Conservation (phyloP, 768 basidiomycete genomes). For the Pleurotus tuoliensis region DNA sequence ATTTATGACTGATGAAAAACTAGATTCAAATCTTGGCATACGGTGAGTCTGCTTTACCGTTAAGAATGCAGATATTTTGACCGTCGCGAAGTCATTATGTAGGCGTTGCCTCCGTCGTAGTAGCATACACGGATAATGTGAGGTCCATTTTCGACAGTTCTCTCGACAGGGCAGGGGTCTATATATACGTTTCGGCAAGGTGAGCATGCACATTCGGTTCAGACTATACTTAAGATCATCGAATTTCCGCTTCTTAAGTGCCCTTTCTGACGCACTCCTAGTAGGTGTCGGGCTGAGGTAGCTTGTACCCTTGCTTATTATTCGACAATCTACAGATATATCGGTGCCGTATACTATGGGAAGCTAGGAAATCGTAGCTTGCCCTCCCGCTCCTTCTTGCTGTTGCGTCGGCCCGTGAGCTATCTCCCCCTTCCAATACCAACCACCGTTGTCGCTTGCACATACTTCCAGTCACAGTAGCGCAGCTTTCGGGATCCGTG, state of each 20-base stretch:
- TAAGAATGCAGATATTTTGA: not conserved
- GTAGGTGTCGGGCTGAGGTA: not conserved
- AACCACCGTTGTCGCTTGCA: not conserved
- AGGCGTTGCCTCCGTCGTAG: not conserved
- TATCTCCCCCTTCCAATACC: not conserved
- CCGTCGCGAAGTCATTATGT: not conserved
- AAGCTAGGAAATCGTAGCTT: slow-evolving; percentile 10
- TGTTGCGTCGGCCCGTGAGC: slow-evolving; percentile 10
- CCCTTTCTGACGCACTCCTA: not conserved
- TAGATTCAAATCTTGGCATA: not conserved
- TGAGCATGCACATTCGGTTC: not conserved
- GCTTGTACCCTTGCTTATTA: no score
- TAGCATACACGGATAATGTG: no score
- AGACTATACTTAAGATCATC: not conserved
- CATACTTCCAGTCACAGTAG: not conserved
- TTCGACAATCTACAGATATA: slow-evolving; percentile 12
- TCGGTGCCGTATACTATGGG: slow-evolving; percentile 18
- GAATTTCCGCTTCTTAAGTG: not conserved
- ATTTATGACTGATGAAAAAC: no score
- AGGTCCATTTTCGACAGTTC: no score
- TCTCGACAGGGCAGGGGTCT: not conserved
- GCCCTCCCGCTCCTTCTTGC: slow-evolving; percentile 11
- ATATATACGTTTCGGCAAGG: not conserved
- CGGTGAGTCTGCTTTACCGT: not conserved
- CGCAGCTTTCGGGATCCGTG: not conserved